Conservation (phyloP, 1,284 basidiomycete genomes). For the Cutaneotrichosporon spelunceum region DNA sequence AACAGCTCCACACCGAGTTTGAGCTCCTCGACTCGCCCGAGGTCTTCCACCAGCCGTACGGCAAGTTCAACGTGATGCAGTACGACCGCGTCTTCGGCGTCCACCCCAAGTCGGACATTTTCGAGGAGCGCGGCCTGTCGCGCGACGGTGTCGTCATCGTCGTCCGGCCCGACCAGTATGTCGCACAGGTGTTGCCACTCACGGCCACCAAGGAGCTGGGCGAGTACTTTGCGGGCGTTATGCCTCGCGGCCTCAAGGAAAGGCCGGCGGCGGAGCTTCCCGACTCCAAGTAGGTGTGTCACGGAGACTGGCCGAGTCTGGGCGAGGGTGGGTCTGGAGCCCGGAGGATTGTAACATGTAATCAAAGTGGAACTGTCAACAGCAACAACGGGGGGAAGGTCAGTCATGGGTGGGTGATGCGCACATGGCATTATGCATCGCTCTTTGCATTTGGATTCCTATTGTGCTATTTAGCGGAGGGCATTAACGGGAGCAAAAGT, state of each 20-base stretch:
- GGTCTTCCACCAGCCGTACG: conserved; percentile 29
- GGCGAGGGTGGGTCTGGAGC: too few species aligned
- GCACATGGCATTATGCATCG: too few species aligned
- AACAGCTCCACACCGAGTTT: conserved; percentile 29
- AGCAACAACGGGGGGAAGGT: too few species aligned
- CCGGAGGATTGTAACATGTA: neutral
- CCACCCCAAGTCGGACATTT: conserved; percentile 12
- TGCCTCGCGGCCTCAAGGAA: neutral
- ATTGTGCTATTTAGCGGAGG: too few species aligned
- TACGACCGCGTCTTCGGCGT: conserved; percentile 31
- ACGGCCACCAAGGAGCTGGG: conserved; percentile 12
- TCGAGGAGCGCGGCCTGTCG: conserved; percentile 12
- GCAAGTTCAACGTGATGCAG: conserved; percentile 11
- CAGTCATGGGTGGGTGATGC: too few species aligned
- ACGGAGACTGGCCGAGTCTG: neutral
- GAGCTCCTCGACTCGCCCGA: conserved; percentile 47
- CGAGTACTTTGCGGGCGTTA: conserved; percentile 13
- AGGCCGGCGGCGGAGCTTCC: neutral
- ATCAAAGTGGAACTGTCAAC: too few species aligned
- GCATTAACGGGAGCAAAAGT: too few species aligned
- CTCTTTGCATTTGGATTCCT: too few species aligned
- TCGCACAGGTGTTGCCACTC: conserved; percentile 23
- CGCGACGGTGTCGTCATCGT: conserved; percentile 41
- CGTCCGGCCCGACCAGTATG: conserved; percentile 47
- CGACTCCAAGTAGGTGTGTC: neutral